Base-by-base conservation (phyloP, 495 filamentous ascomycete genomes). In the Rusavskia elegans region DNA sequence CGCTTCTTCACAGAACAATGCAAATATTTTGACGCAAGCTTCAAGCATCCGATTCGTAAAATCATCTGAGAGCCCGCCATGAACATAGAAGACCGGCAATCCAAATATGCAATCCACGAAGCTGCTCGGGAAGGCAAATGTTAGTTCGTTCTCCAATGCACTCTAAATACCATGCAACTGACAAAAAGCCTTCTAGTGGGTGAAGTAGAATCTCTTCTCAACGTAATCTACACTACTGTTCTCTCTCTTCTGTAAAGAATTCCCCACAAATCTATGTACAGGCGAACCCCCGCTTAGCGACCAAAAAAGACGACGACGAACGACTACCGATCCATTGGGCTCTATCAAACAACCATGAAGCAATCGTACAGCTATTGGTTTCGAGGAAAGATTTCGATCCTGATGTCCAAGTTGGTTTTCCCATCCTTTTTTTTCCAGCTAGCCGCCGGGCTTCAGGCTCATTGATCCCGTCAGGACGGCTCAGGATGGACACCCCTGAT, bases 301-400 rank as follows among this genome's bases (percentile, higher is more conserved):
- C 69, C 35, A 71, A 70, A 45, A 84, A 80, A 63, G 92, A 99
- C 59, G 81, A 85, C 48, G 92, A 99, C 64, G 87, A 88, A 48
- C 85, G 92, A 48, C 77, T 95, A 21, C 84, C 93, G 0, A 81
- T 97, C 49, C 93, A 99, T 68, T 99, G 93, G 93, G 92, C 92
- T 1, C 78, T 80, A 14, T 92, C 89, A 41, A 83, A 84, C 65
- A 93, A 90, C 63, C 82, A 79, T 38, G 66, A 78, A n/a, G 73
- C 78, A 37, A 86, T 95, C 49, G 81, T 85, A 21, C 71, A 84
- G 56, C 62, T 89, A 23, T 73, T 99, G 4, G 63, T 75, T 20
- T 68, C 81, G 0, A 69, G 81, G 25, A 83, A 81, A 61, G 72
- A 74, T 55, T 96, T 97, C 58, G 89, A 97, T 65, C 80, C 85